Percentiles rank a stretch among this genome's conserved stretches.
Conservation (phyloP, 768 basidiomycete species). For the Lactarius akahatsu region DNA sequence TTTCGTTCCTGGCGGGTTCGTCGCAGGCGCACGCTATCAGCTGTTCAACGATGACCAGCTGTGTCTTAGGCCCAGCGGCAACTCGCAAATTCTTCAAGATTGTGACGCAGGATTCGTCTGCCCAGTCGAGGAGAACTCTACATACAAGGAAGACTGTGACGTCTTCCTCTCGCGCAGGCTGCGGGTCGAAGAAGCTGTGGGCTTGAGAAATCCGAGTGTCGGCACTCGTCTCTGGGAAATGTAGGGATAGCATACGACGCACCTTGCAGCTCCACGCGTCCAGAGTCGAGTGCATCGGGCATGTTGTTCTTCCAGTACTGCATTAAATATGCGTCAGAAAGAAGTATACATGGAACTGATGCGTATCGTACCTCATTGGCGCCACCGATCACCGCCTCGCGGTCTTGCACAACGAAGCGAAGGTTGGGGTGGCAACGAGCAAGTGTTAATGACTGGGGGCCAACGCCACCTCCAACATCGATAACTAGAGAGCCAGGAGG, state of each 20-base stretch:
- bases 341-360: background rate
- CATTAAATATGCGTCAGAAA: background rate
- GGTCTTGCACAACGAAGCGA: too few species aligned
- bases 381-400: background rate
- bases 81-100: background rate
- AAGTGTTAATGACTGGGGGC: too few species aligned
- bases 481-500: too few species aligned
- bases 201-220: background rate
- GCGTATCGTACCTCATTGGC: background rate
- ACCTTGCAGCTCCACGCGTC: background rate
- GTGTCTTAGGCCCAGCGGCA: too few species aligned
- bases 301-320: background rate
- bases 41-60: too few species aligned
- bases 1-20: too few species aligned
- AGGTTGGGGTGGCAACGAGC: too few species aligned
- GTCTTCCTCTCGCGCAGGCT: background rate
- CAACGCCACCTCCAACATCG: too few species aligned
- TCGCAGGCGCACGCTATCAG: too few species aligned
- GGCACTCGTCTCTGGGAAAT: background rate
- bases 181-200: background rate
- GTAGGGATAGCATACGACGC: background rate
- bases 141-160: background rate
- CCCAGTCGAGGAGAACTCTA: background rate
- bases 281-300: too few species aligned
- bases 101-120: background rate